Percentiles rank a stretch among this genome's conserved stretches.
Evolutionary conservation across 2,329 filamentous ascomycete genomes (phyloP).

Genomic region (Metarhizium rileyi): DNA sequence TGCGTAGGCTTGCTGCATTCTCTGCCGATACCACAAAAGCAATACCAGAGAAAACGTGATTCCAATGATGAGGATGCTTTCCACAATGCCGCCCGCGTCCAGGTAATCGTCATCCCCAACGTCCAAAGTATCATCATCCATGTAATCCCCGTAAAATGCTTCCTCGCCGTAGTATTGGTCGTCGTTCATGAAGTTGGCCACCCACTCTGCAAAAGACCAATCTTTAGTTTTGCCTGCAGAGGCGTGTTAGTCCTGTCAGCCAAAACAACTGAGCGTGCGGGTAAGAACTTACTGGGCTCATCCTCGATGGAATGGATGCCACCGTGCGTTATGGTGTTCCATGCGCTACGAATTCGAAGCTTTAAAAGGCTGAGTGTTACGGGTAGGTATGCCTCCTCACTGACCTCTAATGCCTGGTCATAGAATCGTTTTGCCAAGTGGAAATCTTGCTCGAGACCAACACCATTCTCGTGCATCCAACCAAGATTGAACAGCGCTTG

Average conservation of each 20-base stretch:
- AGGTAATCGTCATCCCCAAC: conserved; percentile 49
- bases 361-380: conserved; percentile 84
- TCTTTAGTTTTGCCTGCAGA: conserved; percentile 55
- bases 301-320: conserved; percentile 85
- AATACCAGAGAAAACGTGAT: conserved; percentile 65
- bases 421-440: conserved; percentile 96
- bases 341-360: conserved; percentile 74
- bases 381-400: conserved; percentile 85
- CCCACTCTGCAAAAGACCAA: conserved; percentile 77
- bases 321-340: conserved; percentile 90
- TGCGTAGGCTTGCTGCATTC: conserved; percentile 50
- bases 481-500: conserved; percentile 96
- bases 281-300: conserved; percentile 58
- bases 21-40: conserved; percentile 73
- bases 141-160: conserved; percentile 36
- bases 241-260: conserved; percentile 17
- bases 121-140: conserved; percentile 45
- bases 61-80: conserved; percentile 74
- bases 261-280: too few species aligned
- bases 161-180: conserved; percentile 58
- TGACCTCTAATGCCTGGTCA: conserved; percentile 83
- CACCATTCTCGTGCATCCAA: conserved; percentile 98
- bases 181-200: conserved; percentile 71
- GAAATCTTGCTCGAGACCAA: conserved; percentile 89
- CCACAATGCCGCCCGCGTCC: conserved; percentile 69